Base-by-base conservation (phyloP, 257 asterid species). In the Mentha longifolia region DNA sequence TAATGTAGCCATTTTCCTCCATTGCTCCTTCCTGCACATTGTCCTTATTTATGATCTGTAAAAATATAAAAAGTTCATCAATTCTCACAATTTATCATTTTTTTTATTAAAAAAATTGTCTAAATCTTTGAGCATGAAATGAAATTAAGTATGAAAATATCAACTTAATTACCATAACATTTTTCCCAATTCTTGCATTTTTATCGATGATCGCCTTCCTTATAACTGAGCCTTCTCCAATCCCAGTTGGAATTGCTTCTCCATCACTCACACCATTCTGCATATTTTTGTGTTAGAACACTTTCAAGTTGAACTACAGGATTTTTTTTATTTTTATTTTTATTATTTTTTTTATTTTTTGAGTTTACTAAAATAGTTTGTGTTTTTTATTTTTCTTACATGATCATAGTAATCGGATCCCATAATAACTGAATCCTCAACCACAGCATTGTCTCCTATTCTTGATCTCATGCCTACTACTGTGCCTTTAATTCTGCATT, bases 381-480 rank as follows among this genome's bases (percentile, higher is more conserved):
- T 57, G 16, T 28, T 63, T 7, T 17, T 17, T 51, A 12, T 7
- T 9, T 16, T 65, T 6, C 88, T 77, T 83, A 85, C 97, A 64
- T 87, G 87, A 62, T 87, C 86, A 70, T 89, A 92, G 7, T 80
- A 60, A 70, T 89, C 96, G 2, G 85, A 86, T 47, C 98, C 98
- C 90, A 92, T 76, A 30, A 92, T 88, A 62, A 92, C 69, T 14
- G 98, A 89, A 75, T 92, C 96, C 80, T 92, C 96, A 1, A 92
- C 73, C 10, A 64, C 82, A n/a, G 91, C 89, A 59, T 87, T 77
- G 43, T 89, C 78, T 1, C 87, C 84, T 31, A 92, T 76, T 56
- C 85, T 86, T 47, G 96, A 81, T 76, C 88, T 84, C 91, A 89
- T 88, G 47, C 98, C 98, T 42, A 92, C 76, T 1, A 92, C 94